Evolutionary conservation across 441 rosid species (phyloP).

Genomic region (Euphorbia schlechtendalii): DNA sequence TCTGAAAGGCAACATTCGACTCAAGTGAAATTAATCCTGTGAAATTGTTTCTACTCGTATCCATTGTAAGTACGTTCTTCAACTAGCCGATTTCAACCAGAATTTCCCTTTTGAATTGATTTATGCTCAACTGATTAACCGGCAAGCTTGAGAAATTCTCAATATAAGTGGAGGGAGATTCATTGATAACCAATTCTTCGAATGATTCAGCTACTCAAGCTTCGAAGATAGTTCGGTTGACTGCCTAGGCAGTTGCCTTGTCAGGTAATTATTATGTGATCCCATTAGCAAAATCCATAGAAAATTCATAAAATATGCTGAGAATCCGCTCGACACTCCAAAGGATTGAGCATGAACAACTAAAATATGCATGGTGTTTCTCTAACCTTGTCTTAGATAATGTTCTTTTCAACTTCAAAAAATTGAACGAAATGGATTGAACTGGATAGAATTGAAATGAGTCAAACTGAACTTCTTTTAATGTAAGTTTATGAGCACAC

Average conservation of each 20-base stretch:
- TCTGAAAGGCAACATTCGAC: conserved; percentile 49
- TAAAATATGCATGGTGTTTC: no score
- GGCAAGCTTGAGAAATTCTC: conserved; percentile 59
- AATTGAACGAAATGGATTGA: no score
- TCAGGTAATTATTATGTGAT: conserved; percentile 61
- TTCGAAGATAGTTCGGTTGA: conserved; percentile 24
- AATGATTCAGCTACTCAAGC: conserved; percentile 60
- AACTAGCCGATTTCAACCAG: conserved; percentile 53
- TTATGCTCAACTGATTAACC: conserved; percentile 45
- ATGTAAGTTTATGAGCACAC: no score
- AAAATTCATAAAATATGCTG: no score
- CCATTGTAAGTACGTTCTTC: conserved; percentile 48
- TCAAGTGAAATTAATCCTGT: conserved; percentile 56
- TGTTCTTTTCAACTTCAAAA: no score
- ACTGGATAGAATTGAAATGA: no score
- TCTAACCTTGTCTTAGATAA: no score
- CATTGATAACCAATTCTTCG: conserved; percentile 61
- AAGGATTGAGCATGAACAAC: no score
- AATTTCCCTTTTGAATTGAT: conserved; percentile 51
- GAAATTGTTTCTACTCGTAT: conserved; percentile 61
- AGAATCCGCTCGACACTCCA: no score
- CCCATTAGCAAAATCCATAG: conserved; percentile 58
- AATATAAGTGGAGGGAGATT: conserved; percentile 51
- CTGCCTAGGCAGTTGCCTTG: conserved; percentile 37
- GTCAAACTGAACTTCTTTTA: no score